phyloP scores from a whole-genome alignment of 352 stramenopile species.

The Phytophthora colocasiae region DNA sequence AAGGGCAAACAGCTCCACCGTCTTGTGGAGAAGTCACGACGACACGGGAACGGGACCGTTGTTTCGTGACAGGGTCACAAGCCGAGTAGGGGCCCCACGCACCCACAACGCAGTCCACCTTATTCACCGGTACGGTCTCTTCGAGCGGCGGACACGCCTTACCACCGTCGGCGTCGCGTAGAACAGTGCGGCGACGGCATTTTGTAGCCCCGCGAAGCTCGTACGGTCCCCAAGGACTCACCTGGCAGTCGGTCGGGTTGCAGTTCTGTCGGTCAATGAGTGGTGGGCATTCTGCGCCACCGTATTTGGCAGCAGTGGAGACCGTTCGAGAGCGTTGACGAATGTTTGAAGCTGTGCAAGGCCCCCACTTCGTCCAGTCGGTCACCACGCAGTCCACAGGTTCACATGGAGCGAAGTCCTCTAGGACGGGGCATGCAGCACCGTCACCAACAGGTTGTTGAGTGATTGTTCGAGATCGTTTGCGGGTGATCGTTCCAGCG shows the following conservation, averaged over 20 bases:
- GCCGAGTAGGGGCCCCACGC: constrained; percentile 52
- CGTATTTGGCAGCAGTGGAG: constrained; percentile 48
- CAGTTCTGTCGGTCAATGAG: constrained; percentile 66
- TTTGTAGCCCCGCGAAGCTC: constrained; percentile 52
- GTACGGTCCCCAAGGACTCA: constrained; percentile 58
- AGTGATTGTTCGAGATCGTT: constrained; percentile 53
- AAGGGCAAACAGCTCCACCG: constrained; percentile 51
- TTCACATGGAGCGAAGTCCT: constrained; percentile 53
- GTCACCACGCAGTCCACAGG: constrained; percentile 55
- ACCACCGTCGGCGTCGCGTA: constrained; percentile 53
- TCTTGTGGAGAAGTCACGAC: constrained; percentile 54
- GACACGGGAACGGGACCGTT: constrained; percentile 52
- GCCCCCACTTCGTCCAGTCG: constrained; percentile 55
- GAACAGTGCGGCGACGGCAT: constrained; percentile 44
- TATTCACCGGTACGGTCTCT: constrained; percentile 45
- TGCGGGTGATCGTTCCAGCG: constrained; percentile 38
- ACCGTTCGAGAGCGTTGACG: constrained; percentile 59
- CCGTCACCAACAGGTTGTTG: constrained; percentile 58
- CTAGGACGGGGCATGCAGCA: constrained; percentile 49
- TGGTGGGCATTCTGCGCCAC: constrained; percentile 46
- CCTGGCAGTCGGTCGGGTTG: constrained; percentile 68
- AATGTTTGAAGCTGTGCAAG: constrained; percentile 43
- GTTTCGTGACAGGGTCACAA: constrained; percentile 47
- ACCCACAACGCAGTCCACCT: constrained; percentile 54
- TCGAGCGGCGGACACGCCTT: constrained; percentile 46